A percentile compares a stretch with the other conserved stretches of the same genome.
phyloP scores from a whole-genome alignment of 805 yeast species.

The Cyberlindnera misumaiensis region DNA sequence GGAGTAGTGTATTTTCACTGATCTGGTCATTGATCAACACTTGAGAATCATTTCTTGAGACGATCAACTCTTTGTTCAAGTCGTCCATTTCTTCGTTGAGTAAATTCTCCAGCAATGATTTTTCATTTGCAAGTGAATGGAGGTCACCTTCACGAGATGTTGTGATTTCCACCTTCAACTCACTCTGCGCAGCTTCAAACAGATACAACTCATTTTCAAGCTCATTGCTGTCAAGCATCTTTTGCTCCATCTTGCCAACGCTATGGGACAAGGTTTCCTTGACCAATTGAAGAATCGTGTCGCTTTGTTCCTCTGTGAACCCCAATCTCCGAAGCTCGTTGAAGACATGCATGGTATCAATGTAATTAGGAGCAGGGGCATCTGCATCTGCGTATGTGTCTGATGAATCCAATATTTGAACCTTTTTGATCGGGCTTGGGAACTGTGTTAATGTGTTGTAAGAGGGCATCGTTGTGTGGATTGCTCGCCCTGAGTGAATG shows the following conservation, averaged over 20 bases:
- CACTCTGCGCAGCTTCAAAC: slow-evolving; percentile 89
- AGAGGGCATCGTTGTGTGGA: background rate
- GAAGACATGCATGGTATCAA: slow-evolving; percentile 61
- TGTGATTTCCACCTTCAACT: slow-evolving; percentile 70
- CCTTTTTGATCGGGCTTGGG: background rate
- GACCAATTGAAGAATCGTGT: slow-evolving; percentile 42
- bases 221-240: slow-evolving; percentile 45
- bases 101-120: slow-evolving; percentile 65
- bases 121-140: slow-evolving; percentile 57
- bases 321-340: slow-evolving; percentile 48
- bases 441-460: background rate
- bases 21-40: slow-evolving; percentile 83
- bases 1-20: slow-evolving; percentile 73
- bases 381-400: background rate
- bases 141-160: slow-evolving; percentile 64
- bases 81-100: slow-evolving; percentile 72
- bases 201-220: slow-evolving; percentile 82
- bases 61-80: slow-evolving; percentile 52
- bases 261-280: slow-evolving; percentile 28
- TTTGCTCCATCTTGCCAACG: slow-evolving; percentile 26
- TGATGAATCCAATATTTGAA: background rate
- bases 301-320: slow-evolving; percentile 55
- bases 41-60: slow-evolving; percentile 66
- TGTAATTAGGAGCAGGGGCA: slow-evolving; percentile 14
- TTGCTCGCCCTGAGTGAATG: no score